phyloP scores from a whole-genome alignment of 495 filamentous ascomycete species.

The Lasiosphaeria hispida region DNA sequence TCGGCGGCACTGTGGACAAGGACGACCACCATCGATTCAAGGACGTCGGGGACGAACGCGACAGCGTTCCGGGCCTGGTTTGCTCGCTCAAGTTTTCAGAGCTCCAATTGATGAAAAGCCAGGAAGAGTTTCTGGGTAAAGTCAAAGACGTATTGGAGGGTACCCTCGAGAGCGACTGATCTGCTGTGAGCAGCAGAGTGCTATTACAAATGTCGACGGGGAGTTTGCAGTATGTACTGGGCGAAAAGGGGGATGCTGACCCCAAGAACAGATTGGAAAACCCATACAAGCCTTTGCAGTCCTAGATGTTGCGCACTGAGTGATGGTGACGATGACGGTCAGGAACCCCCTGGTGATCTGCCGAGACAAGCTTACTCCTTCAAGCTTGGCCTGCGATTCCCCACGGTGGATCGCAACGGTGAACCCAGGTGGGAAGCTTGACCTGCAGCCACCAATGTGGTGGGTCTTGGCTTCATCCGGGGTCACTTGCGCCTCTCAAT shows the following conservation, averaged over 20 bases:
- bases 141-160: too few relatives aligned
- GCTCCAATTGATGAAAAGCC: too few relatives aligned
- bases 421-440: background rate
- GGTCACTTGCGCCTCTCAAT: background rate
- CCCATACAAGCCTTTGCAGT: background rate
- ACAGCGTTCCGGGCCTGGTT: conserved; percentile 1
- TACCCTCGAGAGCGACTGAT: too few relatives aligned
- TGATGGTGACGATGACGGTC: background rate
- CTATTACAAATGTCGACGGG: too few relatives aligned
- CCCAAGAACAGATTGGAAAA: too few relatives aligned
- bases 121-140: too few relatives aligned
- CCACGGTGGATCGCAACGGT: background rate
- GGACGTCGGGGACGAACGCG: conserved; percentile 4
- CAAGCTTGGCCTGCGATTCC: background rate
- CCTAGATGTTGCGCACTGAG: conserved; percentile 2
- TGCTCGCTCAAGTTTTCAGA: background rate
- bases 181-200: too few relatives aligned
- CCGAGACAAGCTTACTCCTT: background rate
- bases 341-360: background rate
- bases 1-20: conserved; percentile 8
- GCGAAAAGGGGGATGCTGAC: too few relatives aligned
- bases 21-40: conserved; percentile 14
- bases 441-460: conserved; percentile 8
- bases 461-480: background rate
- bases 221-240: too few relatives aligned